Base-by-base conservation (phyloP, 176 grass and related monocot species). In the Calamus simplicifolius region DNA sequence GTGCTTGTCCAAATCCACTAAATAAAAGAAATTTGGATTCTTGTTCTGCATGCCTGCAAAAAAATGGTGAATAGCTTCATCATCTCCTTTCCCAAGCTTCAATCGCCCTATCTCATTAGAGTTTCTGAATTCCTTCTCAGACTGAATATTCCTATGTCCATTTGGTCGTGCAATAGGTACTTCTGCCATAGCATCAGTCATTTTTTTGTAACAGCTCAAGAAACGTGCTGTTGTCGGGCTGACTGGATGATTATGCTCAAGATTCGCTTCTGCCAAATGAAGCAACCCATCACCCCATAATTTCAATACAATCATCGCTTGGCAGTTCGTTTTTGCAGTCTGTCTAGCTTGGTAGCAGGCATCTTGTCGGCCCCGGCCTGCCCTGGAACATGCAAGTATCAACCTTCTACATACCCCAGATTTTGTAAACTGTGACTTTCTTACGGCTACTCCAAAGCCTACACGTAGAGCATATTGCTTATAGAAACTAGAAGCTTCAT, bases 21-120 rank as follows among this genome's bases (percentile, higher is more conserved):
- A 57, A 56, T 43, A 59, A 54, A 63, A 80, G 56, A 80, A 80
- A 53, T 56, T 66, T 53, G 63, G 70, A 62, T 80, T 80, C 43
- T 62, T 71, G 50, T 54, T n/a, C 23, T 80, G 56, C 56, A 72
- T 61, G 25, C 49, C 55, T 26, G 29, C 29, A 18, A 80, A 80
- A 27, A 66, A 80, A 14, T 73, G 58, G 1, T 29, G 17, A 54
- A 80, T 59, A 53, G 69, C 59, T 31, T 79, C 57, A 18, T 63
- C 29, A 59, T 79, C 76, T 26, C 59, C 76, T 52, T 48, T 67
- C 27, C 52, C 19, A 27, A 65, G 62, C 21, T 65, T 65, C 49
- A 65, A 51, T 28, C 16, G 48, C 3, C 62, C 62, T 51, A 65
- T 65, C 48, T 51, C n/a, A 27, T 21, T 29, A 51, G 62, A 65